Evolutionary conservation across 768 basidiomycete genomes (phyloP).

Genomic region (Megacollybia marginata): DNA sequence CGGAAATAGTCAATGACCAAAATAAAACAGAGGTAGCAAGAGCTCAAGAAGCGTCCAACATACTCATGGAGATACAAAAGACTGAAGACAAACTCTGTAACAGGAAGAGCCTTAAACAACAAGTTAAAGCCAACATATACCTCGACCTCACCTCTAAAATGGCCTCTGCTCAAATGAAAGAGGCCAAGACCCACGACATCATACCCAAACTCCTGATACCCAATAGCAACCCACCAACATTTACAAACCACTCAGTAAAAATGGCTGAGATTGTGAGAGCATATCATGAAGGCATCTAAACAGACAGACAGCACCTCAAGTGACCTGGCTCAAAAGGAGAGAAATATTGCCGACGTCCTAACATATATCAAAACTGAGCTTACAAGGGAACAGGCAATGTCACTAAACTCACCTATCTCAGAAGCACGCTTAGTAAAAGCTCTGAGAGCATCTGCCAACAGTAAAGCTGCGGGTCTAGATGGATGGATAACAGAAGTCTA

Average conservation of each 20-base stretch:
- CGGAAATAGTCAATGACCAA: neutral
- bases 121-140: too few species aligned
- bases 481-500: neutral
- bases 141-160: neutral
- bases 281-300: neutral
- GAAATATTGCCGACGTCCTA: neutral
- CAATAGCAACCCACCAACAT: neutral
- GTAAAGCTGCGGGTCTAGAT: neutral
- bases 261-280: neutral
- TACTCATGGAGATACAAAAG: neutral
- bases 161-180: neutral
- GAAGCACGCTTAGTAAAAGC: neutral
- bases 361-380: neutral
- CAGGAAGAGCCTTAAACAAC: neutral
- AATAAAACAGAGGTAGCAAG: neutral
- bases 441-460: neutral
- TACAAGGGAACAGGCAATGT: too few species aligned
- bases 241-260: neutral
- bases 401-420: too few species aligned
- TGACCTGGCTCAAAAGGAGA: neutral
- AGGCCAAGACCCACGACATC: neutral
- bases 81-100: neutral
- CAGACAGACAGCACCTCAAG: neutral
- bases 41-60: neutral
- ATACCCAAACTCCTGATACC: neutral